A percentile compares a stretch with the other conserved stretches of the same genome.
phyloP scores from a whole-genome alignment of 129 eudicot genomes.

The sunflower (Helianthus annuus) region DNA sequence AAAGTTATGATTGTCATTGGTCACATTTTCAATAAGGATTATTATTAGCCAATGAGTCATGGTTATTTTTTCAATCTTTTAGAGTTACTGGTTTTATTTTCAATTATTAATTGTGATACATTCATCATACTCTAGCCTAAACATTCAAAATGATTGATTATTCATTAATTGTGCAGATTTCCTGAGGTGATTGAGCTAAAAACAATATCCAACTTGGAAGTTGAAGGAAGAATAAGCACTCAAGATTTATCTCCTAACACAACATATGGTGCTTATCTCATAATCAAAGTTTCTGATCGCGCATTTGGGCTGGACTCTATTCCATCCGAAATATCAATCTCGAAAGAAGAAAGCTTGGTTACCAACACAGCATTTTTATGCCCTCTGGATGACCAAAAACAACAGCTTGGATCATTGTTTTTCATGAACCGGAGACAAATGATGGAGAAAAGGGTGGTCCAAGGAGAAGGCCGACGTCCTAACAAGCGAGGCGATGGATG shows the following conservation, averaged over 20 bases:
- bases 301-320: constrained; percentile 64
- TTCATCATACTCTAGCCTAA: no score
- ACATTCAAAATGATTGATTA: no score
- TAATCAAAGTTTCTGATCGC: constrained; percentile 38
- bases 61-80: no score
- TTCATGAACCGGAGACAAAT: constrained; percentile 45
- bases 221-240: constrained; percentile 47
- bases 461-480: constrained; percentile 35
- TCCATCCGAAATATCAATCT: constrained; percentile 44
- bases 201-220: constrained; percentile 40
- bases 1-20: no score
- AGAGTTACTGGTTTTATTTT: background rate
- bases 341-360: constrained; percentile 22
- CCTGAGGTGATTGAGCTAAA: constrained; percentile 58
- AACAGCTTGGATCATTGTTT: constrained; percentile 38
- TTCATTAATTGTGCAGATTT: constrained; percentile 40
- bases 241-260: constrained; percentile 49
- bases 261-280: constrained; percentile 57
- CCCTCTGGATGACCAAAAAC: constrained; percentile 26
- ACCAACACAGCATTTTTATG: constrained; percentile 45
- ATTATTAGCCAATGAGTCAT: no score
- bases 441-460: constrained; percentile 44
- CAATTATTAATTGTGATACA: background rate
- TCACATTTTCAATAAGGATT: no score
- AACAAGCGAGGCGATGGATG: constrained; percentile 57